Percentiles rank a stretch among this genome's conserved stretches.
These are phyloP conservation scores for Cupressus sempervirens DNA, from an alignment of 75 land plant genomes.

Conservation along the genomic window DNA sequence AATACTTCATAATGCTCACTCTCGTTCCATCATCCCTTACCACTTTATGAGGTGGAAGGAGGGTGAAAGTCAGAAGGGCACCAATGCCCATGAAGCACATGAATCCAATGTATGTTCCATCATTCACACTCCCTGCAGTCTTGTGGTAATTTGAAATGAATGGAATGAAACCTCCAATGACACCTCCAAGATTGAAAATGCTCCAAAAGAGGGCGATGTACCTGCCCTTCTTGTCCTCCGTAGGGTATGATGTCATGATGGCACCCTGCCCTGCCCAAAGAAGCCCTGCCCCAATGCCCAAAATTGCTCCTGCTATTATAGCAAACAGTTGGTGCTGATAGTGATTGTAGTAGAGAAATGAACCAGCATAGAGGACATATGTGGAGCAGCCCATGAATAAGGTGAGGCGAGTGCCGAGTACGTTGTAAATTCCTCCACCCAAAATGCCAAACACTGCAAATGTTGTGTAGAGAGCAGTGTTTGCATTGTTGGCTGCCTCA, in stretches of 20 bases:
- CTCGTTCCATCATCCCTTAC: too few relatives aligned
- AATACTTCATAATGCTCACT: not conserved
- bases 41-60: conserved; percentile 22
- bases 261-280: too few relatives aligned
- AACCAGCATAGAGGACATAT: conserved; percentile 67
- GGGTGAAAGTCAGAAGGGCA: conserved; percentile 44
- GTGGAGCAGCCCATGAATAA: not conserved
- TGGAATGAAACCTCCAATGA: conserved; percentile 83
- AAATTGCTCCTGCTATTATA: conserved; percentile 66
- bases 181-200: conserved; percentile 88
- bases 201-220: conserved; percentile 93
- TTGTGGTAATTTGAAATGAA: conserved; percentile 63
- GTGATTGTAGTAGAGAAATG: conserved; percentile 88
- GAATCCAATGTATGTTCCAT: conserved; percentile 82
- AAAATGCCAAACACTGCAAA: conserved; percentile 84
- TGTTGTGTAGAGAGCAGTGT: conserved; percentile 52
- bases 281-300: conserved; percentile 85
- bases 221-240: conserved; percentile 57
- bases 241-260: conserved; percentile 41
- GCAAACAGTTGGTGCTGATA: conserved; percentile 53
- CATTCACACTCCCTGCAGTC: conserved; percentile 41
- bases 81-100: conserved; percentile 79
- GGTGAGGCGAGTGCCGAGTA: conserved; percentile 56
- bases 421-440: conserved; percentile 85
- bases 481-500: conserved; percentile 51